Conservation (phyloP, 257 asterid species). For the Ehretia macrophylla region DNA sequence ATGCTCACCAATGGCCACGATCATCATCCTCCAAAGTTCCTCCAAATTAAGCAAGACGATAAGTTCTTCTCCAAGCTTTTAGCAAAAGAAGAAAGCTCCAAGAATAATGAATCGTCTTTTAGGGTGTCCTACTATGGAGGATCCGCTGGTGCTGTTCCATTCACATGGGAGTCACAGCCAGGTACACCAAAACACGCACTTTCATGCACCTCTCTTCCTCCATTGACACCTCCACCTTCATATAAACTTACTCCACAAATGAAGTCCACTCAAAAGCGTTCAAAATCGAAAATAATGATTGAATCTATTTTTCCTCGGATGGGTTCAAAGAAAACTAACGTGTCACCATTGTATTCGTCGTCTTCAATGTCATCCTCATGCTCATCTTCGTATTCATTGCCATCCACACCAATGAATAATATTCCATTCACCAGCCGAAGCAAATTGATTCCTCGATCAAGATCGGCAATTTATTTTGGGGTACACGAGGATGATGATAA, state of each 20-base stretch:
- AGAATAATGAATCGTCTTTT: constrained; percentile 41
- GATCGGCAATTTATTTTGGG: neutral
- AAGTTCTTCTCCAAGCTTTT: constrained; percentile 39
- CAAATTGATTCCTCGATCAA: neutral
- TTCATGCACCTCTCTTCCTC: constrained; percentile 41
- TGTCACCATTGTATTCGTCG: neutral
- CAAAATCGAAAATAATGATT: neutral
- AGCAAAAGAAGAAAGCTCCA: constrained; percentile 32
- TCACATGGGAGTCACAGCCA: constrained; percentile 77
- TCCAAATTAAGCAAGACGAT: constrained; percentile 33
- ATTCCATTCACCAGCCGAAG: neutral
- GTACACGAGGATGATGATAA: neutral
- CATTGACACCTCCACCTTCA: constrained; percentile 80
- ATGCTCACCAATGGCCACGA: constrained; percentile 23
- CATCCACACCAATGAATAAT: neutral
- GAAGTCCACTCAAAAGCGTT: neutral
- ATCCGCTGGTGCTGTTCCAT: constrained; percentile 59
- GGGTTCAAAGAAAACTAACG: neutral
- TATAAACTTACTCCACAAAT: constrained; percentile 25
- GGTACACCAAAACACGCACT: constrained; percentile 68
- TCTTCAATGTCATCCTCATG: constrained; percentile 7
- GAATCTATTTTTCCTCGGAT: neutral
- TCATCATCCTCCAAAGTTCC: constrained; percentile 20
- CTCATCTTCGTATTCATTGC: neutral
- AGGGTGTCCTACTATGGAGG: constrained; percentile 59